Base-by-base conservation (phyloP, 768 basidiomycete genomes). In the Suillus subluteus region DNA sequence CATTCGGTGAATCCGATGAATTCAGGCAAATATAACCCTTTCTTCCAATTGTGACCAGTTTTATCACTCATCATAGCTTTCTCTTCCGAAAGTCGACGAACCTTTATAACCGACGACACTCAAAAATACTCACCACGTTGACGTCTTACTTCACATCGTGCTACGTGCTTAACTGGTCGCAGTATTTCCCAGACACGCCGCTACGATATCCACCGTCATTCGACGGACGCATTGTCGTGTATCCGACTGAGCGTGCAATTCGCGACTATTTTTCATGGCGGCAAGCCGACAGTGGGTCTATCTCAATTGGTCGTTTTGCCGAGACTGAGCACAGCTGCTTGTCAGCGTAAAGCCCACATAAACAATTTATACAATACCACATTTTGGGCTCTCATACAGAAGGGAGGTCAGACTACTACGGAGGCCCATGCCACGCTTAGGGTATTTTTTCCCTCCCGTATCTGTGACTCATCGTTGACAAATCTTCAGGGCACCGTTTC, bases 341-440 rank as follows among this genome's bases (percentile, higher is more conserved):
- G 69, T 61, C 62, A 68, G 65, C 65, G 62, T 68, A 30, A 75
- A 98, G 96, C 98, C 0, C 98, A 99, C 75, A 91, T 99, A 75
- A 99, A 99, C 75, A 99, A 99, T 75, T 80, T 99, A 30, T 96
- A 99, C 80, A 99, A 99, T 73, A 98, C 98, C 0, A 82, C 81
- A 0, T 99, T 99, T 74, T 99, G 97, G 98, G 92, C 95, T 0
- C 85, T 99, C 41, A 88, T 99, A 0, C 90, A 90, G 54, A 84
- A 92, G 71, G 92, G 90, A n/a, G 91, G 90, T 0, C 82, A 92
- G 75, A 88, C 88, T 2, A 88, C 90, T 2, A 83, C 88, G 3
- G 86, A 96, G 66, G 97, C 97, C 1, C 94, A 98, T 74, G 86
- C 87, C 37, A 87, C 87, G 1, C 83, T 99, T 7, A 85, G 85